phyloP scores from a whole-genome alignment of 306 rosid species.

The Phaseolus lunatus region DNA sequence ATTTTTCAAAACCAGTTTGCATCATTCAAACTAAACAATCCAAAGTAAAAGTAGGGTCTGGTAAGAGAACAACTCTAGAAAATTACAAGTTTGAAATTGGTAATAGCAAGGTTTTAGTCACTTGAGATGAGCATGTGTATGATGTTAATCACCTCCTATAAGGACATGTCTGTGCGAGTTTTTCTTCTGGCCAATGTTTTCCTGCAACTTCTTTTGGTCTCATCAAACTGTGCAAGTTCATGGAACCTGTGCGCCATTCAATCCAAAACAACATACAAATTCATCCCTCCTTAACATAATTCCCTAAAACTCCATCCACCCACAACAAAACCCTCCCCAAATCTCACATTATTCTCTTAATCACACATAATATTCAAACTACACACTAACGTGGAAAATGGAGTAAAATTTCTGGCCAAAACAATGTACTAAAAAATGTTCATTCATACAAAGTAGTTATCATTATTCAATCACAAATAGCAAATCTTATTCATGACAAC shows the following conservation, averaged over 20 bases:
- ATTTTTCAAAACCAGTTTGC: no score
- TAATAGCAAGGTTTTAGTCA: background rate
- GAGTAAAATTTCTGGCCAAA: background rate
- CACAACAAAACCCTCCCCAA: background rate
- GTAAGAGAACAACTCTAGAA: no score
- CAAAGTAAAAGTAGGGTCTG: no score
- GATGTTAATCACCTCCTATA: background rate
- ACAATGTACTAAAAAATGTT: background rate
- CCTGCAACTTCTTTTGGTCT: slow-evolving; percentile 46
- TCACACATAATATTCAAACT: background rate
- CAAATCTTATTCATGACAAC: no score
- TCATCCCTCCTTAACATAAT: background rate
- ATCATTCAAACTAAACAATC: no score
- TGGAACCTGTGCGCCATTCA: slow-evolving; percentile 43
- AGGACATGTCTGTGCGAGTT: background rate
- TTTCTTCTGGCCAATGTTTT: slow-evolving; percentile 44
- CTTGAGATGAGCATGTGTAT: background rate
- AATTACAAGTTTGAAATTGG: no score
- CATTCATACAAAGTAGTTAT: no score
- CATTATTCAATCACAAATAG: no score
- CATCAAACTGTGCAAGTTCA: slow-evolving; percentile 42
- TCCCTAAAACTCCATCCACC: background rate
- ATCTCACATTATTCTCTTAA: background rate
- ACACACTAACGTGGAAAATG: no score
- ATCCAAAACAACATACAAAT: background rate